These are phyloP conservation scores for Salvia miltiorrhiza DNA, from an alignment of 257 asterid species.

Conservation along the genomic window DNA sequence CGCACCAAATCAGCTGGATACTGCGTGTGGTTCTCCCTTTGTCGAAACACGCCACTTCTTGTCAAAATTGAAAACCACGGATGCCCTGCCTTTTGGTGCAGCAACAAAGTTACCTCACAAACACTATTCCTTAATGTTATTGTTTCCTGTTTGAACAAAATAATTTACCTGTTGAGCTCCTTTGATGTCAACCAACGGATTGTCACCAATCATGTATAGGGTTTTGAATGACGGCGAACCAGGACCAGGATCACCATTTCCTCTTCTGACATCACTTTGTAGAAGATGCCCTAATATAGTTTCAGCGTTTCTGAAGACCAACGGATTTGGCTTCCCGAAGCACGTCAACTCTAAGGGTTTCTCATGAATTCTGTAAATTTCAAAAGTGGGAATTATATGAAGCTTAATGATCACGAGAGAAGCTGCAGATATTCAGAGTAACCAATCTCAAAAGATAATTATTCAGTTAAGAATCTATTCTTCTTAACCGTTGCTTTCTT, in stretches of 20 bases:
- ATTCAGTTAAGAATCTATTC: neutral
- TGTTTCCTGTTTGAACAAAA: neutral
- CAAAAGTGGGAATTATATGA: too few relatives aligned
- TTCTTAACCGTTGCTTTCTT: neutral
- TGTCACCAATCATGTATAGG: slow-evolving; percentile 66
- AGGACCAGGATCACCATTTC: slow-evolving; percentile 6
- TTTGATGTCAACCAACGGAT: slow-evolving; percentile 58
- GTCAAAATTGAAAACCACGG: slow-evolving; percentile 74
- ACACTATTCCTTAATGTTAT: neutral
- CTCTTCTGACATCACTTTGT: slow-evolving; percentile 15
- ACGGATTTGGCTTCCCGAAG: slow-evolving; percentile 68
- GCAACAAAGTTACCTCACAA: slow-evolving; percentile 2
- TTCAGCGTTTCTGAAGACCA: slow-evolving; percentile 57
- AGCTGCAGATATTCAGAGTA: too few relatives aligned
- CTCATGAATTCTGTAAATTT: slow-evolving; percentile 43
- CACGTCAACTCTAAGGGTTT: slow-evolving; percentile 50
- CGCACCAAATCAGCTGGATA: slow-evolving; percentile 65
- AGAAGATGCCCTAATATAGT: slow-evolving; percentile 34
- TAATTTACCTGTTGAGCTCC: slow-evolving; percentile 49
- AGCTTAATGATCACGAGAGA: too few relatives aligned
- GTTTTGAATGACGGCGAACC: slow-evolving; percentile 36
- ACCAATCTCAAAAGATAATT: too few relatives aligned
- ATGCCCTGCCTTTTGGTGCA: slow-evolving; percentile 48
- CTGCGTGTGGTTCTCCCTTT: slow-evolving; percentile 46
- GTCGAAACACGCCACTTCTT: slow-evolving; percentile 61